Conservation (phyloP, 2,329 filamentous ascomycete genomes). For the Alternaria novae-zelandiae region DNA sequence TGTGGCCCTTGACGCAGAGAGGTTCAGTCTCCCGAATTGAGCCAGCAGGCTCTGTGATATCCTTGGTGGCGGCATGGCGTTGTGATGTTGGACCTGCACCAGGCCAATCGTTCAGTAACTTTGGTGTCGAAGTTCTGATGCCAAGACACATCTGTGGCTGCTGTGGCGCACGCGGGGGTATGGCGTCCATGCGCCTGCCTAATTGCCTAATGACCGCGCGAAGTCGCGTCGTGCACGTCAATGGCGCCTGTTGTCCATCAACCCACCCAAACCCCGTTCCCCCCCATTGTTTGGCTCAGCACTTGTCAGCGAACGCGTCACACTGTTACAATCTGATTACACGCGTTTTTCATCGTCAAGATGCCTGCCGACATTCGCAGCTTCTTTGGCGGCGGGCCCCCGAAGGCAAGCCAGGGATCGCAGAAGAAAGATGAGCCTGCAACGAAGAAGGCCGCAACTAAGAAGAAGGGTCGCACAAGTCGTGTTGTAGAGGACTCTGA, state of each 20-base stretch:
- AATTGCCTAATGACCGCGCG: slow-evolving; percentile 20
- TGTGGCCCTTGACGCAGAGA: slow-evolving; percentile 31
- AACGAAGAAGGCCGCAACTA: slow-evolving; percentile 47
- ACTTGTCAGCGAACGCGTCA: background rate
- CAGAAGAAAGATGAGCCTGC: slow-evolving; percentile 42
- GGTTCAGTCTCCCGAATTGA: slow-evolving; percentile 40
- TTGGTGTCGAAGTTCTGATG: slow-evolving; percentile 30
- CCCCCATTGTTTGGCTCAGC: background rate
- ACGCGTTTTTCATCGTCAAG: background rate
- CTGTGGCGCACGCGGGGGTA: slow-evolving; percentile 10
- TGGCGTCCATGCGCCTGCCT: slow-evolving; percentile 16
- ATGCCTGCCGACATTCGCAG: slow-evolving; percentile 89
- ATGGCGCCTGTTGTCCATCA: slow-evolving; percentile 8
- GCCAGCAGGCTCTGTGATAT: slow-evolving; percentile 43
- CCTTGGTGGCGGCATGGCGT: slow-evolving; percentile 51
- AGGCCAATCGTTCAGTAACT: background rate
- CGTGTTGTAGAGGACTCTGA: slow-evolving; percentile 72
- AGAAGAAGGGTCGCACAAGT: slow-evolving; percentile 51
- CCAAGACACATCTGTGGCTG: slow-evolving; percentile 27
- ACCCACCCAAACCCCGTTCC: slow-evolving; percentile 2
- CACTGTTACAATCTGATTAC: background rate
- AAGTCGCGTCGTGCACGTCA: slow-evolving; percentile 27
- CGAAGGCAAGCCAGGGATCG: slow-evolving; percentile 57
- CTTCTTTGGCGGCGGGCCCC: slow-evolving; percentile 82
- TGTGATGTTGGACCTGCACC: slow-evolving; percentile 6